A percentile compares a stretch with the other conserved stretches of the same genome.
Evolutionary conservation across 768 basidiomycete genomes (phyloP).

Genomic region (Lyophyllum atratum): DNA sequence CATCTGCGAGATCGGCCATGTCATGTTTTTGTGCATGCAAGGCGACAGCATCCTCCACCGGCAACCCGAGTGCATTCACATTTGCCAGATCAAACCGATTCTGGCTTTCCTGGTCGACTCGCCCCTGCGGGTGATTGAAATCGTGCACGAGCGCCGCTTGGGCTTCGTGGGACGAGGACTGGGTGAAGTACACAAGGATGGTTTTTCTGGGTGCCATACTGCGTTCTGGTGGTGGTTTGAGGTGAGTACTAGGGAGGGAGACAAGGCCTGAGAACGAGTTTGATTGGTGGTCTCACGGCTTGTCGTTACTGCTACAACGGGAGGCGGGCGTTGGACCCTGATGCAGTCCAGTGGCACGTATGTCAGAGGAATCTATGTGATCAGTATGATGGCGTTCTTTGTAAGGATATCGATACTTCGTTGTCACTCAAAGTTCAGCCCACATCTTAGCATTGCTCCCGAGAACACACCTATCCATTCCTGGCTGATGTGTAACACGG

Average conservation of each 20-base stretch:
- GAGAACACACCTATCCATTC: no score
- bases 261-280: slow-evolving; percentile 10
- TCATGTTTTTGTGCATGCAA: not conserved
- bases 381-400: no score
- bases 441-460: no score
- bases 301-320: slow-evolving; percentile 3
- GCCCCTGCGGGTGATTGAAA: slow-evolving; percentile 10
- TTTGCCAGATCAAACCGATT: slow-evolving; percentile 8
- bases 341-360: not conserved
- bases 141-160: slow-evolving; percentile 7
- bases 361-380: no score
- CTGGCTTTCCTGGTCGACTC: not conserved
- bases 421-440: no score
- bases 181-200: slow-evolving; percentile 16
- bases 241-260: not conserved
- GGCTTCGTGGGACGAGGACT: not conserved
- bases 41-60: slow-evolving; percentile 6
- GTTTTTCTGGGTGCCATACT: slow-evolving; percentile 7
- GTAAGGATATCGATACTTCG: no score
- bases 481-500: no score
- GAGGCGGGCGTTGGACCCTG: not conserved
- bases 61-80: slow-evolving; percentile 1
- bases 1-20: not conserved
- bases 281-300: slow-evolving; percentile 9
- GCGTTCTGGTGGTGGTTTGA: not conserved